Evolutionary conservation across 139 green algal genomes (phyloP).

Genomic region (Coelastrella sp.): DNA sequence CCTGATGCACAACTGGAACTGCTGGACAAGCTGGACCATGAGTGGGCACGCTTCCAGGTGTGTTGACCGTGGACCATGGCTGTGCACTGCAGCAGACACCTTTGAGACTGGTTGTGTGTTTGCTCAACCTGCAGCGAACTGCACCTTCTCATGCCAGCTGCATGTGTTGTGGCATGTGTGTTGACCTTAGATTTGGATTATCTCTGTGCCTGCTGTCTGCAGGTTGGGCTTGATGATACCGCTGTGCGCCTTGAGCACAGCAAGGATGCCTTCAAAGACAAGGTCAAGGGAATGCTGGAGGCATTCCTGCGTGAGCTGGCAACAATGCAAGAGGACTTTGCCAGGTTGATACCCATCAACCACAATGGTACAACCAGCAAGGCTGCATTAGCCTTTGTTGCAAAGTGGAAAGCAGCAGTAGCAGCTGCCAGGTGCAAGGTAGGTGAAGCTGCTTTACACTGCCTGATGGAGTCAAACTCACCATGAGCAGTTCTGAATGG

Average conservation of each 20-base stretch:
- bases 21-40: conserved; percentile 70
- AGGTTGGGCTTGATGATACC: conserved; percentile 69
- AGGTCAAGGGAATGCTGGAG: conserved; percentile 83
- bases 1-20: conserved; percentile 71
- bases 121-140: neutral
- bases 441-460: neutral
- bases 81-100: neutral
- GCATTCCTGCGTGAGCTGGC: conserved; percentile 81
- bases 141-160: neutral
- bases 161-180: neutral
- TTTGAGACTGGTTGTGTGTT: neutral
- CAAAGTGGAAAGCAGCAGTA: conserved; percentile 50
- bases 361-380: conserved; percentile 6
- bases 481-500: neutral
- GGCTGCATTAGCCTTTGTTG: conserved; percentile 18
- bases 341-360: conserved; percentile 59
- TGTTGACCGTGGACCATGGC: neutral
- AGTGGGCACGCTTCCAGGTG: conserved; percentile 72
- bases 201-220: neutral
- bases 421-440: conserved; percentile 49
- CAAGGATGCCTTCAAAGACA: conserved; percentile 86
- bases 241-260: conserved; percentile 71
- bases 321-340: conserved; percentile 74
- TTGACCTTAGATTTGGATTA: too few relatives aligned
- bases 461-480: neutral